Evolutionary conservation across 75 land plant genomes (phyloP), one percentile per base, ranked within the genome.

Genomic region (Sequoiadendron giganteum): DNA sequence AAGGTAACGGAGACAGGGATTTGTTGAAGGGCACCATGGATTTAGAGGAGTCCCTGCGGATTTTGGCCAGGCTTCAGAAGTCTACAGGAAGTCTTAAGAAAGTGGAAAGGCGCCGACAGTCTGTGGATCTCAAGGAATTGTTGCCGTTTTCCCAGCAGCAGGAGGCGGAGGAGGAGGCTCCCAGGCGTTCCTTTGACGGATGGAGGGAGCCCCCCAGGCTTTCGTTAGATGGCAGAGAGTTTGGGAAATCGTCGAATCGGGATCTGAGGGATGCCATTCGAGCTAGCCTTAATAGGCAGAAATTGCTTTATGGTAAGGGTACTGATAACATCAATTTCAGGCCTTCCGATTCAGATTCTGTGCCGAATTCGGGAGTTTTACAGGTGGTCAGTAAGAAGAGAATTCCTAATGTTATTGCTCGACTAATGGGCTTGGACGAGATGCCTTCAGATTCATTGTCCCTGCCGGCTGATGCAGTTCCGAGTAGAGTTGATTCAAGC

Each of bases 351-450:
- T 49, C 85, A 19, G 47, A n/a, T 84, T 49, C 55, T 84, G 54
- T 10, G 1, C 30, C 85, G 65, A 52, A 52, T 28, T 42, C 52
- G 1, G 52, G 52, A 40, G 3, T n/a, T n/a, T 49, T 25, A 82
- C 84, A 82, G 34, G 32, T 47, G 5, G 84, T 32, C 30, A 90
- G 84, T 36, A 95, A 90, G 81, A 90, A 38, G 40, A 90, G 96
- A 55, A 89, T 94, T 56, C 91, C 96, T 14, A 94, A 92, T 88
- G 90, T 94, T 14, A 87, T 95, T 86, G 96, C 95, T 47, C 93
- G 90, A 87, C 88, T 95, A 2, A 94, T 95, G 96, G 96, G 96
- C 47, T 87, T 95, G 36, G 95, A 95, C n/a, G 94, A 94, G 49
- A 61, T 94, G 86, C 92, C 93, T 84, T 76, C 70, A 39, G 77